Conservation (phyloP, 2,329 filamentous ascomycete species). For the Aspergillus sp. region DNA sequence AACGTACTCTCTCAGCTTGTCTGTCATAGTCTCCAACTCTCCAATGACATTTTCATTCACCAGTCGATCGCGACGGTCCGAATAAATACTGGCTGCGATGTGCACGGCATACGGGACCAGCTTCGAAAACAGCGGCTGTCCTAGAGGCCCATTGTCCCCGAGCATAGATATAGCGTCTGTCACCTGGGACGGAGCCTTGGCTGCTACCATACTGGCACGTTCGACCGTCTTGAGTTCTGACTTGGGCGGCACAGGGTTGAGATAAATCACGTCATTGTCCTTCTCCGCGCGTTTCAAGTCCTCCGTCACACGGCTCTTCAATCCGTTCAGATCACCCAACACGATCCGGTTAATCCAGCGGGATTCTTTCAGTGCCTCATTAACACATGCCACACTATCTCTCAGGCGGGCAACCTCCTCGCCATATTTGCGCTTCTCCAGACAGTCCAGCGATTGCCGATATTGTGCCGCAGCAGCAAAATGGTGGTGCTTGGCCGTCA, state of each 20-base stretch:
- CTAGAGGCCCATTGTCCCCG: constrained; percentile 74
- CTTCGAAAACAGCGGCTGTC: constrained; percentile 79
- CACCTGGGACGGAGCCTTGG: constrained; percentile 75
- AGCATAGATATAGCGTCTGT: constrained; percentile 74
- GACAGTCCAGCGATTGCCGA: constrained; percentile 78
- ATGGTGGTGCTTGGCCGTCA: constrained; percentile 94
- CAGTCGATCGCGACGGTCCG: constrained; percentile 82
- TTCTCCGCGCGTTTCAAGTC: constrained; percentile 89
- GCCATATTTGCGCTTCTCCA: constrained; percentile 92
- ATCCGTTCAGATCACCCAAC: constrained; percentile 70
- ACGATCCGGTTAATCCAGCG: constrained; percentile 79
- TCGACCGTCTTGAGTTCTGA: constrained; percentile 81
- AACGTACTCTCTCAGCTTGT: constrained; percentile 65
- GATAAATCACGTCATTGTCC: constrained; percentile 94
- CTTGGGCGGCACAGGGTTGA: constrained; percentile 79
- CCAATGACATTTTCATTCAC: constrained; percentile 84
- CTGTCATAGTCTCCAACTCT: constrained; percentile 75
- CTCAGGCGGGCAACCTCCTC: constrained; percentile 85
- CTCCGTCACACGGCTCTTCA: constrained; percentile 79
- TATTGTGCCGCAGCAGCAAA: constrained; percentile 96
- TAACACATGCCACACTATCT: constrained; percentile 77
- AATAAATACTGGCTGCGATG: constrained; percentile 90
- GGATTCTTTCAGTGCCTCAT: constrained; percentile 79
- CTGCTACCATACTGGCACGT: constrained; percentile 79
- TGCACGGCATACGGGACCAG: constrained; percentile 95